Evolutionary conservation across 2,329 filamentous ascomycete genomes (phyloP), one percentile per base, ranked within the genome.

Genomic region (Xenosphaeropsis pyriputrescens): DNA sequence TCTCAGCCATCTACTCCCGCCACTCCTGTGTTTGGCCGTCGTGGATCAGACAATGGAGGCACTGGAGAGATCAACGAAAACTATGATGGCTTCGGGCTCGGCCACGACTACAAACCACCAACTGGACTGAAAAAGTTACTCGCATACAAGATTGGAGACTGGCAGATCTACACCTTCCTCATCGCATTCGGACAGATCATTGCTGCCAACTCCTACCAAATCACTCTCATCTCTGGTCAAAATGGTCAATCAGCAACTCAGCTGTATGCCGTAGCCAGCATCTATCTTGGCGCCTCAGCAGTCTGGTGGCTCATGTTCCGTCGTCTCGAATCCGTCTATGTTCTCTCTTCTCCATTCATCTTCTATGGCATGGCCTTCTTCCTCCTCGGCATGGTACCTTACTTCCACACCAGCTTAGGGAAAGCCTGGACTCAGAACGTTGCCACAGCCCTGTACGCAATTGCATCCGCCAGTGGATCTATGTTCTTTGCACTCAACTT

Each of bases 401-500:
- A 68, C 35, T 61, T 37, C 11, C 15, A 46, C 1, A 56, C 61
- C 18, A 44, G 50, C 1, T 46, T 48, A 38, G 51, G 52, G 9
- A 60, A 66, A 34, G 65, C 62, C 11, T 74, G 67, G 64, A 58
- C 77, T 15, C 71, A 76, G 45, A 71, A 77, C 42, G 60, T 74
- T 5, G 76, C 71, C 8, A 75, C 72, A 3, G 75, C 62, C 4
- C 48, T 75, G 16, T 81, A 81, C 49, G 70, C 74, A 1, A 61
- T 68, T 5, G 76, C 74, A 5, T 76, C 75, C 5, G 67, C 72
- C 7, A 72, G 69, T 31, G 76, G 76, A 11, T 72, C 70, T 1
- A 62, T 81, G 40, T 78, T 73, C 59, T 81, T 81, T 47, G 68
- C 75, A 2, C 64, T 79, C 36, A 80, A 80, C 53, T 79, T 79